Conservation (phyloP, 805 yeast species). For the Wickerhamomyces rabaulensis region DNA sequence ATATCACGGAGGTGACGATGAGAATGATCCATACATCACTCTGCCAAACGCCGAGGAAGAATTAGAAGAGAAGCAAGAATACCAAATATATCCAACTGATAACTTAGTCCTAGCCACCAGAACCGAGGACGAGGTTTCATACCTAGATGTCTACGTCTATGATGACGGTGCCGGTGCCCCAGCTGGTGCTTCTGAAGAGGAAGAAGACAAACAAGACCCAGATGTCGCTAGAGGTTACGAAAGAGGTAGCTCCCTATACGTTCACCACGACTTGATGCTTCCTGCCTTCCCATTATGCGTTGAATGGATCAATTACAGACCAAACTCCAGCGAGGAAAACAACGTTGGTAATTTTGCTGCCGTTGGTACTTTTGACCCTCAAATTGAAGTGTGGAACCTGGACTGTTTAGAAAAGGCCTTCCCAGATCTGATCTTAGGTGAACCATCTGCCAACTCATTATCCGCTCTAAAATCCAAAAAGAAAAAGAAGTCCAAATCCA, state of each 20-base stretch:
- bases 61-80: conserved; percentile 75
- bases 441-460: conserved; percentile 36
- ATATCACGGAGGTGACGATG: conserved; percentile 44
- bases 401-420: conserved; percentile 90
- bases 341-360: conserved; percentile 90
- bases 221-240: conserved; percentile 69
- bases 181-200: conserved; percentile 58
- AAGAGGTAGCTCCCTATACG: conserved; percentile 75
- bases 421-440: conserved; percentile 92
- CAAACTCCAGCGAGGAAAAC: conserved; percentile 35
- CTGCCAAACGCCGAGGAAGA: conserved; percentile 47
- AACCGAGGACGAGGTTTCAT: conserved; percentile 93
- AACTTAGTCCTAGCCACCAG: conserved; percentile 85
- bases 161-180: conserved; percentile 92
- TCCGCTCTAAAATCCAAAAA: conserved; percentile 27
- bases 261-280: conserved; percentile 94
- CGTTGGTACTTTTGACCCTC: conserved; percentile 95
- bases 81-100: conserved; percentile 85
- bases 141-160: conserved; percentile 87
- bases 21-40: conserved; percentile 39
- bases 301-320: conserved; percentile 85
- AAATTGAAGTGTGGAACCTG: conserved; percentile 94
- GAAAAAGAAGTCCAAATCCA: conserved; percentile 42
- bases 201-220: conserved; percentile 58
- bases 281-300: conserved; percentile 96